Conservation (phyloP, 768 basidiomycete genomes). For the Agaricus blazei region DNA sequence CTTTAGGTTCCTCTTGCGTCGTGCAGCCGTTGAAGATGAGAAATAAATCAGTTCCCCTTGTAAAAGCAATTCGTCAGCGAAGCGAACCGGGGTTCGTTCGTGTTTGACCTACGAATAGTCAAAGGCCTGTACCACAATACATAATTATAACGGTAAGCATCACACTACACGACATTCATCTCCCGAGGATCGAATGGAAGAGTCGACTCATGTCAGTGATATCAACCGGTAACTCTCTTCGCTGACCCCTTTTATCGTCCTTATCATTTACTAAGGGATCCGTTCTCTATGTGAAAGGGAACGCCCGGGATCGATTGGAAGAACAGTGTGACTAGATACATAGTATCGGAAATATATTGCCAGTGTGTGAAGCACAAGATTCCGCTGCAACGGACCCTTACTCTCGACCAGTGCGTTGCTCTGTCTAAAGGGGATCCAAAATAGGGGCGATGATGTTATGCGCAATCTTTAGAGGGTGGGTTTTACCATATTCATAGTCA, state of each 20-base stretch:
- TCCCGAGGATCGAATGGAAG: too few relatives aligned
- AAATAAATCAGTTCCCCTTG: conserved; percentile 35
- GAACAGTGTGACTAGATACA: too few relatives aligned
- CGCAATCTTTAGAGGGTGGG: too few relatives aligned
- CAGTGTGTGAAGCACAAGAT: too few relatives aligned
- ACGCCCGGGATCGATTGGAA: too few relatives aligned
- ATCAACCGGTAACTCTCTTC: conserved; percentile 46
- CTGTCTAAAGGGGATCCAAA: too few relatives aligned
- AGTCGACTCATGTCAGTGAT: conserved; percentile 59
- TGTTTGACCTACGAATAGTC: conserved; percentile 45
- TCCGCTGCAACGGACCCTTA: too few relatives aligned
- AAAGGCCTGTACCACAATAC: conserved; percentile 46
- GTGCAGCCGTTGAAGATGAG: conserved; percentile 31
- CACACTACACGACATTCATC: too few relatives aligned
- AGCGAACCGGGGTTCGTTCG: conserved; percentile 58
- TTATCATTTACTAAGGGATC: conserved; percentile 47
- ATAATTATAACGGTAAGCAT: conserved; percentile 45
- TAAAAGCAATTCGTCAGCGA: conserved; percentile 53
- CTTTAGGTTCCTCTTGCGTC: conserved; percentile 45
- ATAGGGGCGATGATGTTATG: too few relatives aligned
- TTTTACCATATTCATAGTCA: too few relatives aligned
- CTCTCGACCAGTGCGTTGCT: too few relatives aligned
- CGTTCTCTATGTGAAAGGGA: conserved; percentile 43
- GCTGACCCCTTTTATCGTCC: conserved; percentile 48
- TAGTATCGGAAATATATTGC: too few relatives aligned